phyloP scores from a whole-genome alignment of 2,329 filamentous ascomycete species.

The Apiospora rasikravindrae region DNA sequence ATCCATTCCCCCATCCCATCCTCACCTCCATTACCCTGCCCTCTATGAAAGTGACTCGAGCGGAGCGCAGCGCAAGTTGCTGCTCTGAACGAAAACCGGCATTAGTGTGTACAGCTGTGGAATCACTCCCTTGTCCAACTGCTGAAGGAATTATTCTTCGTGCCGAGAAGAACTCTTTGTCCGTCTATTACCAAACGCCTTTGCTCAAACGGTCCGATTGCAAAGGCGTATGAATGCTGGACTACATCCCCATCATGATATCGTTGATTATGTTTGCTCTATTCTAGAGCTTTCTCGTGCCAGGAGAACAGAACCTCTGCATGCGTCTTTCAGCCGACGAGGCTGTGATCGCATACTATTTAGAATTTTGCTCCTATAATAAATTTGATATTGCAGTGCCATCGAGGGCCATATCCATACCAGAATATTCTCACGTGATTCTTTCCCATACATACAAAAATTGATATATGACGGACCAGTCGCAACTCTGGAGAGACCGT shows the following conservation, averaged over 20 bases:
- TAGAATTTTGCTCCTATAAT: not conserved
- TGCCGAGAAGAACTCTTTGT: constrained; percentile 50
- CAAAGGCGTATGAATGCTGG: constrained; percentile 68
- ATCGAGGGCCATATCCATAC: no score
- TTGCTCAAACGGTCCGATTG: constrained; percentile 44
- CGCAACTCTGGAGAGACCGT: no score
- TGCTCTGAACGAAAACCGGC: constrained; percentile 36
- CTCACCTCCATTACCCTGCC: not conserved
- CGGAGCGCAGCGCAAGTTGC: constrained; percentile 12
- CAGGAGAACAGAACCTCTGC: not conserved
- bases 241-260: constrained; percentile 49
- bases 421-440: not conserved
- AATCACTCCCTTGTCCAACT: constrained; percentile 46
- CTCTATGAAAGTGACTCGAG: not conserved
- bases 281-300: not conserved
- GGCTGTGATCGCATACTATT: not conserved
- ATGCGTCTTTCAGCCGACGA: not conserved
- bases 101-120: constrained; percentile 59
- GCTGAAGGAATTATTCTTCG: constrained; percentile 55
- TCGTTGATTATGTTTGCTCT: not conserved
- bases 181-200: constrained; percentile 71
- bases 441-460: no score
- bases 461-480: not conserved
- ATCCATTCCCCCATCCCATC: not conserved
- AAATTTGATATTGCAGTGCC: not conserved